Base-by-base conservation (phyloP, 2,329 filamentous ascomycete genomes). In the Neonectria hederae region DNA sequence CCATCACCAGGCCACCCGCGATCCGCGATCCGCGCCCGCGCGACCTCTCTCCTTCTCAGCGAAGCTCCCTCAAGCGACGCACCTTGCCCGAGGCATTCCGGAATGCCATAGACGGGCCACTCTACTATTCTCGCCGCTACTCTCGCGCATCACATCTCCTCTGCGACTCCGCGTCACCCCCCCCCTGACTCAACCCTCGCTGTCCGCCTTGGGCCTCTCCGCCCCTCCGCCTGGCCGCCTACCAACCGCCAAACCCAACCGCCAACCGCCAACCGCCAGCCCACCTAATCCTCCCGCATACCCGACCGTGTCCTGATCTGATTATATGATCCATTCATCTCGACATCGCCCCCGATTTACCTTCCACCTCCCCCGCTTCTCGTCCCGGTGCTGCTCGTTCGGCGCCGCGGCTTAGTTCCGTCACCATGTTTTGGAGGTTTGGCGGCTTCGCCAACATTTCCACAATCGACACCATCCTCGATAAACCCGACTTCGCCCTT, bases 361-460 rank as follows among this genome's bases (percentile, higher is more conserved):
- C 61, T 45, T 42, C 59, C 65, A 62, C 53, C 65, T 54, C 56
- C 66, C 53, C 59, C 67, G 59, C 64, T 64, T 68, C 65, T 62
- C 66, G 69, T 68, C 69, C 69, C 72, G 72, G 76, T 75, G 75
- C 73, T 74, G 75, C 74, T 64, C 63, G 64, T 72, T 73, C 75
- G 73, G 77, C 72, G 76, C 74, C 70, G 75, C 75, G 72, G 74
- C 72, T 66, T 69, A 74, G 71, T 67, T 60, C 74, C 75, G 78
- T 77, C 90, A 95, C 81, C 84, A 99, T 99, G 96, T 99, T 99
- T 83, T 99, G 96, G 96, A 92, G 95, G 83, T 99, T 98, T 87
- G 95, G 96, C 87, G 94, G 94, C 77, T 98, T 98, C 87, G 93
- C 94, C 86, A 97, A 93, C 86, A 92, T 97, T 82, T 97, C 95